Conservation (phyloP, 2,329 filamentous ascomycete genomes). For the Colletotrichum navitas region DNA sequence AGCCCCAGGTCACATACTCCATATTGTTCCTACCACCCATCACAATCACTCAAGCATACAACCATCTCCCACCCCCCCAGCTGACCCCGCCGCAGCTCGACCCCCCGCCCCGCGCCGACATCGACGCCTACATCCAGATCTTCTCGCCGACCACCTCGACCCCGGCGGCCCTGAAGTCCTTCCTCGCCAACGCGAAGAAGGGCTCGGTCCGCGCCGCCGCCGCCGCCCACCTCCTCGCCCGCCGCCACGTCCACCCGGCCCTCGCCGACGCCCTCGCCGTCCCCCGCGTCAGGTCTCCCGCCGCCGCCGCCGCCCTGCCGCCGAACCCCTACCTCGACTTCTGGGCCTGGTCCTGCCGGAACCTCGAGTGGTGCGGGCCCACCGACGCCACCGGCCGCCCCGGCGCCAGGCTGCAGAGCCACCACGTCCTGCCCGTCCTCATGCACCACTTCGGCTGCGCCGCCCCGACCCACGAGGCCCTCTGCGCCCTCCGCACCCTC, state of each 20-base stretch:
- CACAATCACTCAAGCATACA: no score
- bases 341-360: slow-evolving; percentile 74
- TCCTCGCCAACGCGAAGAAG: slow-evolving; percentile 74
- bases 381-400: slow-evolving; percentile 60
- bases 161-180: slow-evolving; percentile 70
- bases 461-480: slow-evolving; percentile 74
- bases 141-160: slow-evolving; percentile 73
- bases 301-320: slow-evolving; percentile 49
- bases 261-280: slow-evolving; percentile 55
- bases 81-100: slow-evolving; percentile 48
- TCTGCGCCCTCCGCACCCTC: slow-evolving; percentile 70
- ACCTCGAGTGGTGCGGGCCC: slow-evolving; percentile 75
- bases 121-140: slow-evolving; percentile 75
- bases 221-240: slow-evolving; percentile 66
- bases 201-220: slow-evolving; percentile 69
- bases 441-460: slow-evolving; percentile 86
- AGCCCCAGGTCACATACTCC: no score
- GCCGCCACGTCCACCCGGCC: slow-evolving; percentile 64
- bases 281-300: slow-evolving; percentile 60
- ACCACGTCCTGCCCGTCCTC: slow-evolving; percentile 78
- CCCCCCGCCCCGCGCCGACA: slow-evolving; percentile 68
- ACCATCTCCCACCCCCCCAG: no score
- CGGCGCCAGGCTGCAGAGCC: slow-evolving; percentile 60
- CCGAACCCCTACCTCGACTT: slow-evolving; percentile 77
- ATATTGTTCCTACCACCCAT: no score